Evolutionary conservation across 352 stramenopile genomes (phyloP), one percentile per base, ranked within the genome.

Genomic region (Phytophthora vignae): DNA sequence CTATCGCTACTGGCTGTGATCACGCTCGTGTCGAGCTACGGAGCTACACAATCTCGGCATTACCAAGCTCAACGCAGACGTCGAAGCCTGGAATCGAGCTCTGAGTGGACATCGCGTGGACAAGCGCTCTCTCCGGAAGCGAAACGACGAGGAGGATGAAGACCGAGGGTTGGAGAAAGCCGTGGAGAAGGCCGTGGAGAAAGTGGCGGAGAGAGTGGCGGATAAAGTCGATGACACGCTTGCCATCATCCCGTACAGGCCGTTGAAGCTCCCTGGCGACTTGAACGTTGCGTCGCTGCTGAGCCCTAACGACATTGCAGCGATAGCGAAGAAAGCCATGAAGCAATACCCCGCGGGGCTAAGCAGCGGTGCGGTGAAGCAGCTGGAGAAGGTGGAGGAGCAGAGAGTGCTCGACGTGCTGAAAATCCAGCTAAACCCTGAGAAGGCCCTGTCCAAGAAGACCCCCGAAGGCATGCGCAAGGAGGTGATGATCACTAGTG

Each of bases 1-100:
- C 42, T 55, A 22, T 64, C 57, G 17, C 44, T 64, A 9, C 1
- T 64, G 44, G 42, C 42, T 15, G 15, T 44, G 3, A n/a, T 40
- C 25, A 15, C 42, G 40, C 3, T 55, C 42, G 27, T 14, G 6
- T 48, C n/a, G 15, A 64, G 57, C 44, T 44, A 22, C 19, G 14
- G 19, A 17, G 40, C 40, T 27, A 6, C 25, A 1, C 17, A 5
- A 22, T 33, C 19, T 53, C 38, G n/a, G 31, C 44, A 14, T 55
- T 25, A 17, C 44, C 33, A 48, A 55, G 7, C 6, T 64, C 6
- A 33, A 54, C 11, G 22, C 55, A 12, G 38, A 40, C 19, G n/a
- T 29, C 8, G 57, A 33, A 2, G n/a, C 11, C 17, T 48, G 49
- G 27, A 19, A 22, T 44, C 57, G 25, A 15, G 14, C 14, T 10